Percentiles rank a stretch among this genome's conserved stretches.
These are phyloP conservation scores for Trichoderma atrobrunneum DNA, from an alignment of 2,329 filamentous ascomycete species.

Conservation along the genomic window DNA sequence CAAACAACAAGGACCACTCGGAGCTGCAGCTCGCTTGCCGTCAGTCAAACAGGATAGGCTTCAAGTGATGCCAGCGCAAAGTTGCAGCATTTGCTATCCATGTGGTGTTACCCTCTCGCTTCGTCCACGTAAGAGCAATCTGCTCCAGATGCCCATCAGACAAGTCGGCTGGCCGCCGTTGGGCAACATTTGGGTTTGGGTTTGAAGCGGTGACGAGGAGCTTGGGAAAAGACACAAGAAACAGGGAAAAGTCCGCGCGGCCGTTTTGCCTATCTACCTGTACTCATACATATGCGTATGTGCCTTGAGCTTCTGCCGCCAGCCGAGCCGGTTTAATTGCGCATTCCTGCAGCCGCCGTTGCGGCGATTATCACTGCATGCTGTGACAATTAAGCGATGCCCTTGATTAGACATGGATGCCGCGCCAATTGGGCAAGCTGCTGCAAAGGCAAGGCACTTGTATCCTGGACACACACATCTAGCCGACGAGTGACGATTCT, in stretches of 20 bases:
- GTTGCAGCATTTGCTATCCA: slow-evolving; percentile 7
- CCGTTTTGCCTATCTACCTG: background rate
- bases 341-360: slow-evolving; percentile 5
- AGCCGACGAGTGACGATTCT: background rate
- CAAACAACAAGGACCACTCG: background rate
- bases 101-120: slow-evolving; percentile 7
- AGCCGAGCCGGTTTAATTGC: slow-evolving; percentile 10
- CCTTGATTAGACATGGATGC: background rate
- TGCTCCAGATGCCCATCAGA: background rate
- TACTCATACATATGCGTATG: background rate
- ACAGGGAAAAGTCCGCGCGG: background rate
- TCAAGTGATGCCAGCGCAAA: slow-evolving; percentile 4
- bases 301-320: slow-evolving; percentile 2
- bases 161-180: background rate
- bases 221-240: background rate
- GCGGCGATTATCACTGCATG: background rate
- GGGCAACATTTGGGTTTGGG: slow-evolving; percentile 2
- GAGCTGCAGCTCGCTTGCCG: background rate
- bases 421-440: background rate
- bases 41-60: background rate
- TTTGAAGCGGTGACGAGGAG: slow-evolving; percentile 3
- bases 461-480: background rate
- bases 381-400: background rate
- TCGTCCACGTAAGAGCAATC: background rate
- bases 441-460: background rate